Conservation (phyloP, 352 stramenopile species). For the Plasmopara viticola region DNA sequence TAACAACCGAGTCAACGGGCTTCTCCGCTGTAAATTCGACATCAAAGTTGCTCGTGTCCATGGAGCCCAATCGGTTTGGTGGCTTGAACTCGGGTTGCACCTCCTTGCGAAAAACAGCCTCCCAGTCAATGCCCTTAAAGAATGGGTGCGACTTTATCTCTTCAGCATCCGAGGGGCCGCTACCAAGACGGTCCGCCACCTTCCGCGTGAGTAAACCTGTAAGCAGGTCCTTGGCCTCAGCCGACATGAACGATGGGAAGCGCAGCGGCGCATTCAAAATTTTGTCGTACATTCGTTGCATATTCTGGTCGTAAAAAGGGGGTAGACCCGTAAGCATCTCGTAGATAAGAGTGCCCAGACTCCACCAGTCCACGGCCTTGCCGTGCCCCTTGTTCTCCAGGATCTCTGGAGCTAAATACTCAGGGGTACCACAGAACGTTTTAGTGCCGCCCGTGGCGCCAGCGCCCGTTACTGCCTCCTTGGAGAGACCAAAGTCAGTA, state of each 20-base stretch:
- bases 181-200: constrained; percentile 82
- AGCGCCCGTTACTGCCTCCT: constrained; percentile 85
- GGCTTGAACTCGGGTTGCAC: constrained; percentile 89
- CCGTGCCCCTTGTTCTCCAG: constrained; percentile 91
- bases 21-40: constrained; percentile 91
- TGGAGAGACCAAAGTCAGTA: constrained; percentile 94
- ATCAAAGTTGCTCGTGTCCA: constrained; percentile 93
- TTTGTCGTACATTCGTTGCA: constrained; percentile 93
- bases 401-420: constrained; percentile 94
- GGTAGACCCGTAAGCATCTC: constrained; percentile 90
- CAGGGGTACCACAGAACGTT: constrained; percentile 91
- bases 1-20: constrained; percentile 86
- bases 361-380: constrained; percentile 89
- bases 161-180: constrained; percentile 76
- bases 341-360: constrained; percentile 91
- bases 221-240: constrained; percentile 82
- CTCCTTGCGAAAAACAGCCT: constrained; percentile 83
- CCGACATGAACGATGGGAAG: constrained; percentile 88
- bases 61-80: constrained; percentile 79
- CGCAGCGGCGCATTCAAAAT: constrained; percentile 88
- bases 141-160: constrained; percentile 93
- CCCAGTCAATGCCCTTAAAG: constrained; percentile 91
- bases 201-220: constrained; percentile 83
- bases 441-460: constrained; percentile 77
- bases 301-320: constrained; percentile 93